A percentile compares a stretch with the other conserved stretches of the same genome.
Evolutionary conservation across 371 early-diverging fungal species (phyloP).

Genomic region (Mucor indicus): DNA sequence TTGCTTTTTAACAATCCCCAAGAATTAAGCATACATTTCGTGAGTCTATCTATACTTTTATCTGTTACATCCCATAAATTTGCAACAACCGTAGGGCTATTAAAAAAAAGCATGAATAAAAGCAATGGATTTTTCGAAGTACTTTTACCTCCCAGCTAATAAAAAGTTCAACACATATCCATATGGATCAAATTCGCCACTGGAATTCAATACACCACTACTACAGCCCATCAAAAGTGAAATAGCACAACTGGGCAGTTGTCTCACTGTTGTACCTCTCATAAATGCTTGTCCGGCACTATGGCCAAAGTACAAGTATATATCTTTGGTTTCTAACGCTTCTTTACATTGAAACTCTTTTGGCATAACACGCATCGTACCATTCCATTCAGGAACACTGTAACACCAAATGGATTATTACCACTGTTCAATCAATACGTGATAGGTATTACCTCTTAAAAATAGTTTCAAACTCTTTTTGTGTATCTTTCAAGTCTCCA

Average conservation of each 20-base stretch:
- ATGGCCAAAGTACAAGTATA: slow-evolving; percentile 98
- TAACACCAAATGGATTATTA: no score
- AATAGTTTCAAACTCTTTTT: slow-evolving; percentile 64
- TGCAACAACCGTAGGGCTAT: slow-evolving; percentile 84
- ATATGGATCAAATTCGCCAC: slow-evolving; percentile 85
- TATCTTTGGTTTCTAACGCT: slow-evolving; percentile 54
- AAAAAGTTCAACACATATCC: slow-evolving; percentile 81
- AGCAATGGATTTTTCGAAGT: neutral
- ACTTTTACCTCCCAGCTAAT: slow-evolving; percentile 65
- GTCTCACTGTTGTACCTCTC: slow-evolving; percentile 61
- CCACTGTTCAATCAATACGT: no score
- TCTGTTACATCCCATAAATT: slow-evolving; percentile 99
- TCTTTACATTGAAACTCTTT: slow-evolving; percentile 59
- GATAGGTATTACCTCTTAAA: slow-evolving; percentile 43
- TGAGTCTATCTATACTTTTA: slow-evolving; percentile 93
- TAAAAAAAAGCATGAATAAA: neutral
- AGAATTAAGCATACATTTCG: slow-evolving; percentile 56
- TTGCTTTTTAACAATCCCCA: slow-evolving; percentile 64
- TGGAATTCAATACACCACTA: slow-evolving; percentile 68
- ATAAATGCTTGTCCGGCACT: slow-evolving; percentile 92
- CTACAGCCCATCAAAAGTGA: slow-evolving; percentile 91
- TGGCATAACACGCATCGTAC: slow-evolving; percentile 69
- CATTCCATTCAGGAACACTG: slow-evolving; percentile 61
- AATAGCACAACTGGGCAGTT: slow-evolving; percentile 66
- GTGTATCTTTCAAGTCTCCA: slow-evolving; percentile 82